Base-by-base conservation (phyloP, 768 basidiomycete genomes). In the Suillus spraguei region DNA sequence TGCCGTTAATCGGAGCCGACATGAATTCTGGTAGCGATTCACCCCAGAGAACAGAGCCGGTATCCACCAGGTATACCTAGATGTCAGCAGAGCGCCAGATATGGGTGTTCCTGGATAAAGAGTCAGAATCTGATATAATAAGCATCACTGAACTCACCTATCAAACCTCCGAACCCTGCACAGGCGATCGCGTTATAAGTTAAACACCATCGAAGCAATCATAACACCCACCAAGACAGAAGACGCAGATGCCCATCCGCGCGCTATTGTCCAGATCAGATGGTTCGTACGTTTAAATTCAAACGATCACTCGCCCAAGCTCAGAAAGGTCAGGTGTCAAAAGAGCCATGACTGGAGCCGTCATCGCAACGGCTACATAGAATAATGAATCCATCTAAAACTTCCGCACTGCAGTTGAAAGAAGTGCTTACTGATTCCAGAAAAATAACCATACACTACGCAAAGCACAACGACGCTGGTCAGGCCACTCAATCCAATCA, bases 21-120 rank as follows among this genome's bases (percentile, higher is more conserved):
- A 2, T 10, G 4, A 28, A 50, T 24, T 50, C 24, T 28, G 24
- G 47, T 10, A 17, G 24, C 17, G 41, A 66, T 71, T 33, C 65
- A 79, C 75, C 50, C 82, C 85, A 32, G 82, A 76, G 67, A 87
- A 88, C 13, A 86, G 47, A 2, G 80, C 81, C 4, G 87, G 84
- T 16, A 80, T 77, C 82, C 83, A 86, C 87, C 87, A 88, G 4
- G 80, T 71, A 67, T 82, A 86, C 3, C 75, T 71, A 11, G 70
- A 56, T 0, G 84, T 80, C 5, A 88, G 75, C 22, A 88, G 75
- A 4, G 85, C 83, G 3, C 87, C 87, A 39, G 80, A 81, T 39
- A 88, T 82, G 1, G 87, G 87, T 0, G 84, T 79, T 5, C 85
- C 86, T 82, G 61, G 9, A 44, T 42, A 58, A 24, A 70, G 73